Conservation (phyloP, 1,284 basidiomycete genomes). For the Ganoderma multipileum region DNA sequence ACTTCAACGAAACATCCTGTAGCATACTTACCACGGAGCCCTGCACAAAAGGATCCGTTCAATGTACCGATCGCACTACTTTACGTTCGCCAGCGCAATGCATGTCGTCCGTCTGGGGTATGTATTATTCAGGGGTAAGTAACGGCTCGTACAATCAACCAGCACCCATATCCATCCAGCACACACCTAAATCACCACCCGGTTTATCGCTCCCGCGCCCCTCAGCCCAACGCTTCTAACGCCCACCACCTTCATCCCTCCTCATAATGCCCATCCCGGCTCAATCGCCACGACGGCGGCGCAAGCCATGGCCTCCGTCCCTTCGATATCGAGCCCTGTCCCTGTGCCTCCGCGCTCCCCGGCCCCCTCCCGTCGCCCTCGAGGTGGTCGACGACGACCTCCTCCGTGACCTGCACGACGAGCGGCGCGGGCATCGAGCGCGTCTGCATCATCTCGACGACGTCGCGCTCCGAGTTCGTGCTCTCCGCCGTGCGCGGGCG, state of each 20-base stretch:
- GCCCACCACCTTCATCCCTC: not conserved
- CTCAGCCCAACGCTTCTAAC: not conserved
- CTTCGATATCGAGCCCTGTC: not conserved
- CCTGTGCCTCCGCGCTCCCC: not conserved
- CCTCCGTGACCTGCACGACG: conserved; percentile 30
- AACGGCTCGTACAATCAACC: conserved; percentile 5
- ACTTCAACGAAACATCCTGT: not conserved
- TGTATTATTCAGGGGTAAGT: not conserved
- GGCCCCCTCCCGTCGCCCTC: not conserved
- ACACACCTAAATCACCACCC: not conserved
- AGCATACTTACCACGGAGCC: not conserved
- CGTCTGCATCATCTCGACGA: conserved; percentile 22
- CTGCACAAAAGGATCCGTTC: not conserved
- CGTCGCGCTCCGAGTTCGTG: conserved; percentile 4
- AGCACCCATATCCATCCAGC: not conserved
- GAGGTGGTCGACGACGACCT: conserved; percentile 25
- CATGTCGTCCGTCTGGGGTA: not conserved
- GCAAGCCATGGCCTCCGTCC: conserved; percentile 25
- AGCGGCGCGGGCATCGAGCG: conserved; percentile 28
- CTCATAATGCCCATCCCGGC: conserved; percentile 11
- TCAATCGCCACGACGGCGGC: conserved; percentile 31
- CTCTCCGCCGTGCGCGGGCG: conserved; percentile 14
- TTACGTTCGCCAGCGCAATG: not conserved
- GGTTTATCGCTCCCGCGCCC: not conserved
- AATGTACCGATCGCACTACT: no score